Evolutionary conservation across 2,329 filamentous ascomycete genomes (phyloP).

Genomic region (Trichothecium roseum): DNA sequence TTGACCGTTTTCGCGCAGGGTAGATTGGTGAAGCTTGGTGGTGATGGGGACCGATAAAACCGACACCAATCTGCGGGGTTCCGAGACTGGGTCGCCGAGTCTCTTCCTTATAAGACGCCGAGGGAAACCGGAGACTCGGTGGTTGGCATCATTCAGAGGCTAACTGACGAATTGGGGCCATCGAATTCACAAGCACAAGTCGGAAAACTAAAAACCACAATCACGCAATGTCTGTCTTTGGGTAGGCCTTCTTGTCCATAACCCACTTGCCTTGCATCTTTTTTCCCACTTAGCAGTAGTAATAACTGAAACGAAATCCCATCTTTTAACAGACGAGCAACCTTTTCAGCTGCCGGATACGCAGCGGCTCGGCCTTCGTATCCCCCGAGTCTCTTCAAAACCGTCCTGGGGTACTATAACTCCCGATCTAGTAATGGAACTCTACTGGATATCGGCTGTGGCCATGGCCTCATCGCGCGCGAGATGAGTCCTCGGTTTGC

Average conservation of each 20-base stretch:
- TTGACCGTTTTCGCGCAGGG: too few relatives aligned
- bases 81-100: constrained; percentile 1
- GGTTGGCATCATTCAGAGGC: too few relatives aligned
- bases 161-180: too few relatives aligned
- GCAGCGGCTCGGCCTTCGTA: constrained; percentile 51
- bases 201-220: not conserved
- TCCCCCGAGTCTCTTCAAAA: constrained; percentile 41
- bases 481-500: constrained; percentile 38
- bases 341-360: constrained; percentile 47
- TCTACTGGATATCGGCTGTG: constrained; percentile 52
- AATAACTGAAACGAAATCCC: too few relatives aligned
- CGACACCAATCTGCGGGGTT: constrained; percentile 5
- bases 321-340: constrained; percentile 31
- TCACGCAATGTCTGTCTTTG: constrained; percentile 13
- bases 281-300: too few relatives aligned
- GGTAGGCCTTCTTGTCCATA: constrained; percentile 8
- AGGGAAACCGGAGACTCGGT: constrained; percentile 2
- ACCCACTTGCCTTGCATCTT: not conserved
- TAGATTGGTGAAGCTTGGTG: not conserved
- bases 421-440: constrained; percentile 17
- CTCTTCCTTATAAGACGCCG: not conserved
- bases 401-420: constrained; percentile 42
- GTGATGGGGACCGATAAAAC: constrained; percentile 6
- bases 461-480: constrained; percentile 47
- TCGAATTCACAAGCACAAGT: not conserved